phyloP scores from a whole-genome alignment of 140 eudicot genomes.

The Cichorium intybus region DNA sequence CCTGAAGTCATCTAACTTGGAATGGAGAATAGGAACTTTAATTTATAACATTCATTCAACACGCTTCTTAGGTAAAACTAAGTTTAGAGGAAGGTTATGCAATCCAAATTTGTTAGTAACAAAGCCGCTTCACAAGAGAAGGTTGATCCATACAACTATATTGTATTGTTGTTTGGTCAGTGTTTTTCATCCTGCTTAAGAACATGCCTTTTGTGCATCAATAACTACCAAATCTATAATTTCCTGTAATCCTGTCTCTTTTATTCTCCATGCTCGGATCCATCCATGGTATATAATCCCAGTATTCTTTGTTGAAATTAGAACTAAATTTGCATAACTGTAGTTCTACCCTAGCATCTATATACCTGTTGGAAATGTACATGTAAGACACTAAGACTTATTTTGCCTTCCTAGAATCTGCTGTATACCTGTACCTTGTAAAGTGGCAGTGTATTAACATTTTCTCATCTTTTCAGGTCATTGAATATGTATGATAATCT shows the following conservation, averaged over 20 bases:
- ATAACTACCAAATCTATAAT: not conserved
- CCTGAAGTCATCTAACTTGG: not conserved
- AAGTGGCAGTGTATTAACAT: conserved; percentile 1
- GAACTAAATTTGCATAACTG: not conserved
- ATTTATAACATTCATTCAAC: not conserved
- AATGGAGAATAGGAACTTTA: not conserved
- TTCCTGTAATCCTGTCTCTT: not conserved
- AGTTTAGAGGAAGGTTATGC: not conserved
- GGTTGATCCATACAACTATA: too few species aligned
- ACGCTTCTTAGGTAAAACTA: not conserved
- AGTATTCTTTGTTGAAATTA: not conserved
- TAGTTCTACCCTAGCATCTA: not conserved
- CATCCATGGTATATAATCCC: not conserved
- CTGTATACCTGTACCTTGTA: not conserved
- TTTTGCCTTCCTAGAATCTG: not conserved
- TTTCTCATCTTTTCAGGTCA: conserved; percentile 13
- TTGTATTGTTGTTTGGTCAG: not conserved
- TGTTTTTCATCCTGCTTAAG: not conserved
- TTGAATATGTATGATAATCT: conserved; percentile 65
- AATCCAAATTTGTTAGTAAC: not conserved
- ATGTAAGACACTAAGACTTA: not conserved
- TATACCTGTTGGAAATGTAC: not conserved
- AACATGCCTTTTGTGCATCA: not conserved
- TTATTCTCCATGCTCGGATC: not conserved
- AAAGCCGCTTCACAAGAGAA: not conserved